Base-by-base conservation (phyloP, 108 stramenopile genomes). In the Schizochytrium sp. region DNA sequence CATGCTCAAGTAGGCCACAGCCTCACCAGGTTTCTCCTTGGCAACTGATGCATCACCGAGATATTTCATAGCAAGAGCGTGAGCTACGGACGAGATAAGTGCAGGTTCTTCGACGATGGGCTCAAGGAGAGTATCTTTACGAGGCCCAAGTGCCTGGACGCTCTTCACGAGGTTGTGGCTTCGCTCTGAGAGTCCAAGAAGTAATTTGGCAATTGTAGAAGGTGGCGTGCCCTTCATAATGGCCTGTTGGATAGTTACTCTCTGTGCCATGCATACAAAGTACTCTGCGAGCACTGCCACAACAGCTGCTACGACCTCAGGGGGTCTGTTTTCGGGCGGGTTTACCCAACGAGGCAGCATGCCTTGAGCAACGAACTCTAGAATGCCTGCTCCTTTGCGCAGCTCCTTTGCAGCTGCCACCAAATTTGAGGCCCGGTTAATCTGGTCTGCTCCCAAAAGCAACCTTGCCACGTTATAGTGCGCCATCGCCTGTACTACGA, bases 391-490 rank as follows among this genome's bases (percentile, higher is more conserved):
- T 5, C 76, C 76, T 40, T 83, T 83, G 45, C 76, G 47, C 10
- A 83, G 28, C 76, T 83, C 76, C 53, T 83, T 83, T n/a, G 76
- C 76, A 2, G 76, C 76, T 15, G 76, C 47, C 76, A 83, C 76
- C 15, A 83, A 28, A 53, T 42, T 83, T 7, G 17, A 47, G 5
- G 76, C 5, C 50, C 76, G 47, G 47, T 55, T 28, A 10, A 38
- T 17, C 50, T 50, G 47, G 50, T 83, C 76, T 28, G 47, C 28
- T 13, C 40, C 53, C 53, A 83, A 28, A 0, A 83, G 53, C 50
- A 83, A n/a, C 7, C 53, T 17, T 38, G 76, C 76, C 50, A 55
- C 53, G 47, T 83, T 83, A 40, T 83, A 83, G 76, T 83, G 76
- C 76, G 76, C 76, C 76, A 83, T 5, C 15, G 76, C 76, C 53